Evolutionary conservation across 805 yeast species (phyloP).

Genomic region (Pichia insulana): DNA sequence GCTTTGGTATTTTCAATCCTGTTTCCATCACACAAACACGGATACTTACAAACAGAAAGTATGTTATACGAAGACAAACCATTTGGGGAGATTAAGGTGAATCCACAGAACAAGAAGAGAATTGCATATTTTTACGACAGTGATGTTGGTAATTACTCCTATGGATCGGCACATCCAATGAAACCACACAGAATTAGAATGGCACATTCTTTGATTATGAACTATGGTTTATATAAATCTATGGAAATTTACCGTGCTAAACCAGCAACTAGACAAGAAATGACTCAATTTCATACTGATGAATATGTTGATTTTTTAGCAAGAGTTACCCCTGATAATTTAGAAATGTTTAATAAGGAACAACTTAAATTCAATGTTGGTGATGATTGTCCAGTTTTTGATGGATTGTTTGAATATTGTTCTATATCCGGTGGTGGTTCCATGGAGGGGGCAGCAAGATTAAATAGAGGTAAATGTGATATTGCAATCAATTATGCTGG

Average conservation of each 20-base stretch:
- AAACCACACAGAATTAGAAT: constrained; percentile 97
- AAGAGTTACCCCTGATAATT: constrained; percentile 85
- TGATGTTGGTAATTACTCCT: constrained; percentile 96
- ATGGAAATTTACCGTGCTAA: constrained; percentile 97
- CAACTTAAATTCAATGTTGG: constrained; percentile 92
- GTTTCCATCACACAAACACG: no score
- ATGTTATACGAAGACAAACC: constrained; percentile 49
- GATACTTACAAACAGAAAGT: no score
- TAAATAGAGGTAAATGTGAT: constrained; percentile 76
- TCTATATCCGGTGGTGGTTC: constrained; percentile 84
- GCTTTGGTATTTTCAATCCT: no score
- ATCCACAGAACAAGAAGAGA: constrained; percentile 45
- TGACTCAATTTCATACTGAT: constrained; percentile 97
- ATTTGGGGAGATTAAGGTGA: constrained; percentile 52
- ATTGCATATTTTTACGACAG: constrained; percentile 81
- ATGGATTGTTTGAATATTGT: constrained; percentile 68
- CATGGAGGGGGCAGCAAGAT: constrained; percentile 80
- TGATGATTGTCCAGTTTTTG: constrained; percentile 85
- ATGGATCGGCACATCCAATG: constrained; percentile 99
- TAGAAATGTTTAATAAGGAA: constrained; percentile 80
- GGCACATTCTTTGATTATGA: constrained; percentile 96
- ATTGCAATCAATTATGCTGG: constrained; percentile 92
- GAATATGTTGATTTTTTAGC: constrained; percentile 91
- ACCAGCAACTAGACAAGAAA: constrained; percentile 95
- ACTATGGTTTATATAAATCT: constrained; percentile 90